A percentile compares a stretch with the other conserved stretches of the same genome.
These are phyloP conservation scores for Diutina neorugosa DNA, from an alignment of 1,139 yeast species.

Conservation along the genomic window DNA sequence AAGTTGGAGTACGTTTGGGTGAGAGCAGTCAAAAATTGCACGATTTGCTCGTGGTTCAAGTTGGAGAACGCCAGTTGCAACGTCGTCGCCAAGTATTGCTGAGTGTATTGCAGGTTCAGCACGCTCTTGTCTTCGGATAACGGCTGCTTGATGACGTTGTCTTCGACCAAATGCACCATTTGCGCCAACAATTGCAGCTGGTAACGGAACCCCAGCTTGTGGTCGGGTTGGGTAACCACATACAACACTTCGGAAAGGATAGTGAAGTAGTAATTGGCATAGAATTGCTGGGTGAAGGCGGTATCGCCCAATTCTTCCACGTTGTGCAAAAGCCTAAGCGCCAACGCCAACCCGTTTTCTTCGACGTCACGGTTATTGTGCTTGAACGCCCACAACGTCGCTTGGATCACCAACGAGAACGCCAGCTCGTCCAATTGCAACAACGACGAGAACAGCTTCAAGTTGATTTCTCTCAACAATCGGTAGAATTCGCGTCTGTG, in stretches of 20 bases:
- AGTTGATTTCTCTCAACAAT: slow-evolving; percentile 74
- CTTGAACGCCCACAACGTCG: slow-evolving; percentile 96
- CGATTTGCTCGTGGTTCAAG: slow-evolving; percentile 70
- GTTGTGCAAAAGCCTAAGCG: slow-evolving; percentile 71
- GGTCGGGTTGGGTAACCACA: slow-evolving; percentile 94
- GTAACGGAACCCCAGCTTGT: slow-evolving; percentile 86
- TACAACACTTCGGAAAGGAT: slow-evolving; percentile 85
- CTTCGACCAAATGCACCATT: slow-evolving; percentile 75
- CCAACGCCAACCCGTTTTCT: slow-evolving; percentile 73
- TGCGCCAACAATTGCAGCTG: slow-evolving; percentile 81
- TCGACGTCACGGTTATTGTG: slow-evolving; percentile 95
- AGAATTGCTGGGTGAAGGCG: slow-evolving; percentile 76
- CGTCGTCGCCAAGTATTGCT: slow-evolving; percentile 73
- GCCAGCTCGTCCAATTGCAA: slow-evolving; percentile 86
- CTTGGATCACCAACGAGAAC: slow-evolving; percentile 81
- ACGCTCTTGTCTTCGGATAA: slow-evolving; percentile 66
- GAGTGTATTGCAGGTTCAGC: slow-evolving; percentile 64
- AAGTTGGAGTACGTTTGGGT: slow-evolving; percentile 65
- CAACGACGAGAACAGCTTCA: slow-evolving; percentile 76
- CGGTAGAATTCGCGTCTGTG: slow-evolving; percentile 95
- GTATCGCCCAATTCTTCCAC: slow-evolving; percentile 70
- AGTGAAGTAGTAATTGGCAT: slow-evolving; percentile 78
- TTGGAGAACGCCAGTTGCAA: slow-evolving; percentile 84
- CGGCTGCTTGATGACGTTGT: slow-evolving; percentile 61
- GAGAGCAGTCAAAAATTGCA: slow-evolving; percentile 69